These are phyloP conservation scores for Mrakia gelida DNA, from an alignment of 768 basidiomycete genomes.

Conservation along the genomic window DNA sequence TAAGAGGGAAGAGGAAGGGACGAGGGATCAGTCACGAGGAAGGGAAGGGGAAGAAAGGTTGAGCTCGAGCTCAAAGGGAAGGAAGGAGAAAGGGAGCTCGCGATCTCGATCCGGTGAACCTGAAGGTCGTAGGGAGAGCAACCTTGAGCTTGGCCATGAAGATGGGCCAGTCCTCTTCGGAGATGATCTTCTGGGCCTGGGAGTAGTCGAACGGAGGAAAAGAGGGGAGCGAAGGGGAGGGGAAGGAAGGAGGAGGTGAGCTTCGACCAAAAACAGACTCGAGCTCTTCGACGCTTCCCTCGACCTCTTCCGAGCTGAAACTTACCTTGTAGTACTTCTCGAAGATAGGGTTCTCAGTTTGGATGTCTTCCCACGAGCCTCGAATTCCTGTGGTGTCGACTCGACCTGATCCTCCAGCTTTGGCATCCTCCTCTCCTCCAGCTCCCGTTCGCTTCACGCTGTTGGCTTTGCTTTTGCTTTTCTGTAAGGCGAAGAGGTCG, in stretches of 20 bases:
- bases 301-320: neutral
- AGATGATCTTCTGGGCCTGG: slow-evolving; percentile 65
- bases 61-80: neutral
- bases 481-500: neutral
- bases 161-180: slow-evolving; percentile 67
- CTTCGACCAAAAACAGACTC: neutral
- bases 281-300: neutral
- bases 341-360: slow-evolving; percentile 45
- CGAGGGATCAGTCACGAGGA: neutral
- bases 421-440: neutral
- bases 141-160: slow-evolving; percentile 63
- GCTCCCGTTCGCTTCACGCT: neutral
- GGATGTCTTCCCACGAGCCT: slow-evolving; percentile 25
- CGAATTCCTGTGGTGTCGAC: neutral
- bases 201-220: too few relatives aligned
- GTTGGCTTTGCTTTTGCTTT: slow-evolving; percentile 5
- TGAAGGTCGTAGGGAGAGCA: slow-evolving; percentile 88
- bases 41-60: neutral
- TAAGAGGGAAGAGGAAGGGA: slow-evolving; percentile 47
- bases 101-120: slow-evolving; percentile 84
- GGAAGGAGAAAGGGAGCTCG: slow-evolving; percentile 44
- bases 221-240: neutral
- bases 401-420: neutral
- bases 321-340: slow-evolving; percentile 50
- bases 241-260: slow-evolving; percentile 5